These are phyloP conservation scores for Usnea hakonensis DNA, from an alignment of 495 filamentous ascomycete genomes.

Conservation along the genomic window DNA sequence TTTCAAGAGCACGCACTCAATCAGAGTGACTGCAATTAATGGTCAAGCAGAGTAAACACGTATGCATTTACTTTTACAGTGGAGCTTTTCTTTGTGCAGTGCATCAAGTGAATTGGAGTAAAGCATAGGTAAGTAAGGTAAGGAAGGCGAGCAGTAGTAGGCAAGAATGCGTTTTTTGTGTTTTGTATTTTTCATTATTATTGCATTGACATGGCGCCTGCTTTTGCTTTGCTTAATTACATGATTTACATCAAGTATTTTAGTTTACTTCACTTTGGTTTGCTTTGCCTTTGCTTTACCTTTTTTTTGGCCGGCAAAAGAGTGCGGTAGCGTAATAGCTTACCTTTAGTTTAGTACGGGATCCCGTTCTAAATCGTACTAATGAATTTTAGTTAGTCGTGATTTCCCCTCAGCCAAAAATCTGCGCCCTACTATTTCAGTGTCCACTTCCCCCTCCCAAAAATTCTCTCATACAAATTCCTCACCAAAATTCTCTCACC, in stretches of 20 bases:
- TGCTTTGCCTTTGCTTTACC: conserved; percentile 5
- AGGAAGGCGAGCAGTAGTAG: neutral
- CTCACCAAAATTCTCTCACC: conserved; percentile 50
- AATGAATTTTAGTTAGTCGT: neutral
- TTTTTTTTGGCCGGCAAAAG: conserved; percentile 9
- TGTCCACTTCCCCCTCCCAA: conserved; percentile 29
- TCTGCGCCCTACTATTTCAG: conserved; percentile 5
- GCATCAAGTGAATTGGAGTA: neutral
- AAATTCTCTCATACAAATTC: conserved; percentile 46
- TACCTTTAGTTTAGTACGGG: too few species aligned
- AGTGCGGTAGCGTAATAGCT: conserved; percentile 10
- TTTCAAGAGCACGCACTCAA: too few species aligned
- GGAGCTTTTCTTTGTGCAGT: neutral
- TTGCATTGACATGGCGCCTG: too few species aligned
- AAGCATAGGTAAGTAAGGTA: neutral
- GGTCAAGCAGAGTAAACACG: neutral
- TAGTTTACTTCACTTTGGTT: too few species aligned
- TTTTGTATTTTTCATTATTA: neutral
- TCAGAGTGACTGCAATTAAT: neutral
- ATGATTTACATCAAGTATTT: too few species aligned
- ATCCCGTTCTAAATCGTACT: too few species aligned
- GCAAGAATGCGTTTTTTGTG: conserved; percentile 16
- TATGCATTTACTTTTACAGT: neutral
- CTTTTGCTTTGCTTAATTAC: too few species aligned
- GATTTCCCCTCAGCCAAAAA: conserved; percentile 17